Percentiles rank a stretch among this genome's conserved stretches.
Conservation (phyloP, 2,329 filamentous ascomycete genomes). For the Colletotrichum phormii region DNA sequence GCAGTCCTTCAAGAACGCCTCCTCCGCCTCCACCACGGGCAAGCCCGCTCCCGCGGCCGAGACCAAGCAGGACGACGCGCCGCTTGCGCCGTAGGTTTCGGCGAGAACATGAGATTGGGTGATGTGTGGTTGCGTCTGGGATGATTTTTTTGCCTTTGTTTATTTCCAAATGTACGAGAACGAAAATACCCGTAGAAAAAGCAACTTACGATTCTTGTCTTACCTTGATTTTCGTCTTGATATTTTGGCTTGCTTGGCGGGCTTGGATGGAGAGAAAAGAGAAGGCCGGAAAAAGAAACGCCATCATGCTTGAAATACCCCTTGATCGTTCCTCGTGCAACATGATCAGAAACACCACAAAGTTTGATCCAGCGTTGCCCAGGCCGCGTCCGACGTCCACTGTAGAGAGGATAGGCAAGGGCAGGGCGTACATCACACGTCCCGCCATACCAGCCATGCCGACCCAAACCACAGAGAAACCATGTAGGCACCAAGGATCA, state of each 20-base stretch:
- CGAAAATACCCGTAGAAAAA: conserved; percentile 32
- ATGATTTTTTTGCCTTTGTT: neutral
- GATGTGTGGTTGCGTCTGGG: neutral
- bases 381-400: neutral
- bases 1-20: conserved; percentile 80
- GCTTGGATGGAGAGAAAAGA: neutral
- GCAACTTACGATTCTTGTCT: conserved; percentile 5
- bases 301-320: neutral
- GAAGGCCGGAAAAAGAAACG: neutral
- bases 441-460: too few species aligned
- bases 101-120: neutral
- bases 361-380: neutral
- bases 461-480: neutral
- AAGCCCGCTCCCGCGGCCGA: conserved; percentile 39
- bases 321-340: conserved; percentile 5
- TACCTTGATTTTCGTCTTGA: neutral
- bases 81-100: conserved; percentile 42
- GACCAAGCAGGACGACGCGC: conserved; percentile 53
- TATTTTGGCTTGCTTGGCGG: neutral
- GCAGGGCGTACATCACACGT: neutral
- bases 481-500: neutral
- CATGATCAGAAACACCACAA: neutral
- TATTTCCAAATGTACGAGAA: conserved; percentile 15
- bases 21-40: conserved; percentile 54
- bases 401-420: neutral